Percentiles rank a stretch among this genome's conserved stretches.
Conservation (phyloP, 1,139 yeast genomes). For the Saccharomyces hybrid region DNA sequence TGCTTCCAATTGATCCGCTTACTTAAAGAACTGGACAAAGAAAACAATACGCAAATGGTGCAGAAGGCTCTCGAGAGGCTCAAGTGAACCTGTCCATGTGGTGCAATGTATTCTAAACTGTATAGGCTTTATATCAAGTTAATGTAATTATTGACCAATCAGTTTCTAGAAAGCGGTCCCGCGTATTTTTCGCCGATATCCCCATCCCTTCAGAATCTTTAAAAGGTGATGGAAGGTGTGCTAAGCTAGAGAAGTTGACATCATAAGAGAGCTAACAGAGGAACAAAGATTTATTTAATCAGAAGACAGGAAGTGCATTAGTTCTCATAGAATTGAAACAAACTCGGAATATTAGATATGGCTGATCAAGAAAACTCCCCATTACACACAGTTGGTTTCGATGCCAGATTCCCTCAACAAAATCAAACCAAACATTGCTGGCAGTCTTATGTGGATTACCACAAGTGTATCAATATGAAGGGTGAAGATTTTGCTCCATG, state of each 20-base stretch:
- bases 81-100: background rate
- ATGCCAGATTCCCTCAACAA: slow-evolving; percentile 91
- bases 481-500: slow-evolving; percentile 99
- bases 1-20: slow-evolving; percentile 43
- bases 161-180: background rate
- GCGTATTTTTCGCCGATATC: background rate
- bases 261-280: background rate
- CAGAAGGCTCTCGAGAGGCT: slow-evolving; percentile 22
- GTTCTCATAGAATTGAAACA: background rate
- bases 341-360: slow-evolving; percentile 2
- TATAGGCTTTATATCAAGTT: background rate
- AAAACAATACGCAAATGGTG: slow-evolving; percentile 23
- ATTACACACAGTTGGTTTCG: slow-evolving; percentile 79
- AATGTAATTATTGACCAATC: slow-evolving; percentile 3
- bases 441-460: slow-evolving; percentile 95
- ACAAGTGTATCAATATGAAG: slow-evolving; percentile 91
- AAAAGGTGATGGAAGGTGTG: background rate
- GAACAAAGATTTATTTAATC: background rate
- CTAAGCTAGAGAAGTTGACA: background rate
- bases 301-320: background rate
- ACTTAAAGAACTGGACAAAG: slow-evolving; percentile 38
- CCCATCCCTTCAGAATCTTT: slow-evolving; percentile 1
- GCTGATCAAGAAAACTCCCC: slow-evolving; percentile 14
- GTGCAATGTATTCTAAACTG: background rate
- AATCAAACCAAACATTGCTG: slow-evolving; percentile 98